phyloP scores from a whole-genome alignment of 352 stramenopile genomes.

The Globisporangium abappressorium region DNA sequence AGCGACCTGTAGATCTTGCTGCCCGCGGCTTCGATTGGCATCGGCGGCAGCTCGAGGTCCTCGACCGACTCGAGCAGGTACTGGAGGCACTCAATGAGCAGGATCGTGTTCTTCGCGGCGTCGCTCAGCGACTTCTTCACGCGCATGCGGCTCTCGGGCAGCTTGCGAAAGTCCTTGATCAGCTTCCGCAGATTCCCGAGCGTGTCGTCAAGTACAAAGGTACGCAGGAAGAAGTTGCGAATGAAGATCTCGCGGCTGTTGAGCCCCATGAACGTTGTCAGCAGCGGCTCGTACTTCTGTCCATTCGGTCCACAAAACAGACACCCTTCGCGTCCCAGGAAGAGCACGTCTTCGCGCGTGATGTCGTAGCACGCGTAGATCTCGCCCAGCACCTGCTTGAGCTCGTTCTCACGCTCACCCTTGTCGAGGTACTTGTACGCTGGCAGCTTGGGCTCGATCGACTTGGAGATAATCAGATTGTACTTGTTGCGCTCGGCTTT shows the following conservation, averaged over 20 bases:
- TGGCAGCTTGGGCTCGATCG: conserved; percentile 95
- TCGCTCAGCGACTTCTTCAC: conserved; percentile 90
- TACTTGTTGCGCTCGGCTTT: conserved; percentile 95
- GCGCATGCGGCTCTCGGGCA: conserved; percentile 76
- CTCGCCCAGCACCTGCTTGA: conserved; percentile 95
- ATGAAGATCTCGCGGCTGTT: conserved; percentile 97
- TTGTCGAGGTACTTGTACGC: conserved; percentile 97
- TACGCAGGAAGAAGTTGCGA: conserved; percentile 95
- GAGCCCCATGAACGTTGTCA: conserved; percentile 95
- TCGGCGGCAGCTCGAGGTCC: conserved; percentile 65
- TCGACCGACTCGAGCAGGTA: conserved; percentile 96
- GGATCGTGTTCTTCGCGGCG: conserved; percentile 92
- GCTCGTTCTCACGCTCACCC: conserved; percentile 96
- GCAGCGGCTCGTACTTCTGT: conserved; percentile 93
- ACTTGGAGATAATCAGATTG: conserved; percentile 96
- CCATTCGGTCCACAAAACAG: conserved; percentile 92
- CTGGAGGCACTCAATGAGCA: conserved; percentile 96
- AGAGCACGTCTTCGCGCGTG: conserved; percentile 93
- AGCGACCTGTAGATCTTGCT: conserved; percentile 92
- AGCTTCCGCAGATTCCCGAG: conserved; percentile 86
- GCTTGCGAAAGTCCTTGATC: conserved; percentile 81
- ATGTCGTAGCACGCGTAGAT: conserved; percentile 96
- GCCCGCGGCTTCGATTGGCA: conserved; percentile 44
- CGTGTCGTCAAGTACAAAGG: conserved; percentile 95
- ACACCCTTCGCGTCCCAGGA: conserved; percentile 94